Conservation (phyloP, 768 basidiomycete genomes). For the Podaxis carcinomalis region DNA sequence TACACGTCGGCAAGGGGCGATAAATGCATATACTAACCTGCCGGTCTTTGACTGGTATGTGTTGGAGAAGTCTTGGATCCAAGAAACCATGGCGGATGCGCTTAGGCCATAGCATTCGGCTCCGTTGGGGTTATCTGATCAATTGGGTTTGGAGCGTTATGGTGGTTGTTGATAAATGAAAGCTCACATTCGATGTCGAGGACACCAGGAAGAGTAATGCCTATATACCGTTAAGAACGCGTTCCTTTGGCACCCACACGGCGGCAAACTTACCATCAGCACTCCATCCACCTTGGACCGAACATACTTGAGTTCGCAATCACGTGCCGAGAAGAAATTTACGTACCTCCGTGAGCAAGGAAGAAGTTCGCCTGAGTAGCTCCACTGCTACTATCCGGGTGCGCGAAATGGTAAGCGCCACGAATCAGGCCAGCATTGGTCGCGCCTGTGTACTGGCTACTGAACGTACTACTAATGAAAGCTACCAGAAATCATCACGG, state of each 20-base stretch:
- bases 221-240: neutral
- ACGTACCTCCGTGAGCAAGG: constrained; percentile 47
- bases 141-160: no score
- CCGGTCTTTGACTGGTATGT: constrained; percentile 48
- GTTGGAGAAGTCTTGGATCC: constrained; percentile 58
- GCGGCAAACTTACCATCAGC: constrained; percentile 28
- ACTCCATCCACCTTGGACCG: constrained; percentile 39
- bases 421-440: constrained; percentile 53
- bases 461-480: constrained; percentile 32
- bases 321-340: neutral
- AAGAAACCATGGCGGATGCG: constrained; percentile 51
- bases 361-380: constrained; percentile 59
- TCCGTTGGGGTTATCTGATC: constrained; percentile 47
- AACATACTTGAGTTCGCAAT: neutral
- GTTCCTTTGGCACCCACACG: neutral
- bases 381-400: constrained; percentile 47
- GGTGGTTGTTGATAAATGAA: neutral
- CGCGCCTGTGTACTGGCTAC: constrained; percentile 49
- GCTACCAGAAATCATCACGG: neutral
- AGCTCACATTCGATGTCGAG: constrained; percentile 58
- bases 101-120: constrained; percentile 52
- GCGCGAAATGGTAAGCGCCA: constrained; percentile 60
- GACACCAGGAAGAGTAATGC: constrained; percentile 53
- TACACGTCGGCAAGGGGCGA: neutral
- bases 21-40: constrained; percentile 26